Evolutionary conservation across 1,284 basidiomycete genomes (phyloP), one percentile per base, ranked within the genome.

Genomic region (Ceratobasidium sp.): DNA sequence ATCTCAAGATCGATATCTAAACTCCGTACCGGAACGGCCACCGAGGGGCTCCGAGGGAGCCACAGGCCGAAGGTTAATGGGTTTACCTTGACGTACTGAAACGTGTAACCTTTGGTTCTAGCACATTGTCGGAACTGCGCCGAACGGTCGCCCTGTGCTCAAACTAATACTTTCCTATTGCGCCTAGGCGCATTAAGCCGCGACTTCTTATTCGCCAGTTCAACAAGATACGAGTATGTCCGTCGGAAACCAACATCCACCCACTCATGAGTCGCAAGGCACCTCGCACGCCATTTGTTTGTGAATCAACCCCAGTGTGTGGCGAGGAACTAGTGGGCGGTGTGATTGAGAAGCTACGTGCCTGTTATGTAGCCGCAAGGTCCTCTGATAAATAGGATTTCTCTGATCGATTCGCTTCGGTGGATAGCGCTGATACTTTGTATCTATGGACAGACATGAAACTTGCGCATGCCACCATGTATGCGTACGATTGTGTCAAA

Each of bases 161-260:
- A 20, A 20, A 12, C 38, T 40, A 40, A 40, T 17, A 7, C 7
- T 47, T 47, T 27, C 34, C 31, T 8, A 35, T 34, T 22, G 43
- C 10, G 31, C 31, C 17, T 31, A 31, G 45, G 42, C 3, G 7
- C 13, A 22, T 57, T 29, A 64, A 50, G 40, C 47, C 22, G 38
- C 40, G 3, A 22, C n/a, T 7, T 13, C 47, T 40, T 32, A 64
- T 52, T 64, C 60, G 60, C 34, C 34, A 32, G 32, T 52, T 40
- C 7, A 35, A 20, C 45, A 38, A 64, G 60, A 64, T 64, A 64
- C 60, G 60, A 64, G 25, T 64, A 64, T 49, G 60, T 64, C 60
- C 60, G 60, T 45, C 40, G 17, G 20, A 32, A 5, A 45, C 7
- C 8, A 20, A 7, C 20, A 31, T 40, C 15, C 2, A 20, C 20